A percentile compares a stretch with the other conserved stretches of the same genome.
phyloP scores from a whole-genome alignment of 2,329 filamentous ascomycete genomes.

The Mycocentrospora acerina region DNA sequence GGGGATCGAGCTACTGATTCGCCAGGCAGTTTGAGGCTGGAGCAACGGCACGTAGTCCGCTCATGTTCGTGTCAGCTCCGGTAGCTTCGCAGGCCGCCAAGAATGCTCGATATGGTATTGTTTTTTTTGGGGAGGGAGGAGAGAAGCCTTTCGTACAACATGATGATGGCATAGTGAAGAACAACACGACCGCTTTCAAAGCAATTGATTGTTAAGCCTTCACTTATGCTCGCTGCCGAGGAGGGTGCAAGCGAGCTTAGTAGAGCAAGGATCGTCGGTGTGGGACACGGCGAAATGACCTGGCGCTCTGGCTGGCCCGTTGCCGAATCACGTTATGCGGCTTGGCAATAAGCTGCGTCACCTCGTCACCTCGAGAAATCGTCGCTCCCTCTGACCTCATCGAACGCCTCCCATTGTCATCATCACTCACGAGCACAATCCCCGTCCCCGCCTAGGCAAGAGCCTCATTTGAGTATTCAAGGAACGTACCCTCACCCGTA shows the following conservation, averaged over 20 bases:
- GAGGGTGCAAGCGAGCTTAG: slow-evolving; percentile 1
- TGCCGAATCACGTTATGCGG: slow-evolving; percentile 30
- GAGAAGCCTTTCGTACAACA: too few relatives aligned
- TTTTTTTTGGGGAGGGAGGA: too few relatives aligned
- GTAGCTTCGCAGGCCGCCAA: too few relatives aligned
- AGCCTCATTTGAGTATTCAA: slow-evolving; percentile 27
- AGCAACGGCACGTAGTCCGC: too few relatives aligned
- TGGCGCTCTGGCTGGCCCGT: background rate
- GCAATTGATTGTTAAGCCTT: slow-evolving; percentile 9
- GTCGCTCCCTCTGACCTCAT: slow-evolving; percentile 40
- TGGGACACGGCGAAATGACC: too few relatives aligned
- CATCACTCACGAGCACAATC: slow-evolving; percentile 30
- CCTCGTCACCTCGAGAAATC: slow-evolving; percentile 36
- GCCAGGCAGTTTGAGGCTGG: too few relatives aligned
- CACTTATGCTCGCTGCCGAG: background rate
- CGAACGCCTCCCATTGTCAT: slow-evolving; percentile 38
- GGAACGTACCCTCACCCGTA: slow-evolving; percentile 10
- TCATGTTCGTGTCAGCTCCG: too few relatives aligned
- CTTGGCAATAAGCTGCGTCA: slow-evolving; percentile 33
- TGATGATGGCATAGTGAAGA: too few relatives aligned
- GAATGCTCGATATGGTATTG: too few relatives aligned
- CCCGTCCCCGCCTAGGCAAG: slow-evolving; percentile 26
- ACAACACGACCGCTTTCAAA: too few relatives aligned
- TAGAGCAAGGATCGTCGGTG: too few relatives aligned
- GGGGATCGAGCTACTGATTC: too few relatives aligned